Conservation (phyloP, 768 basidiomycete species). For the Cystobasidium ongulense region DNA sequence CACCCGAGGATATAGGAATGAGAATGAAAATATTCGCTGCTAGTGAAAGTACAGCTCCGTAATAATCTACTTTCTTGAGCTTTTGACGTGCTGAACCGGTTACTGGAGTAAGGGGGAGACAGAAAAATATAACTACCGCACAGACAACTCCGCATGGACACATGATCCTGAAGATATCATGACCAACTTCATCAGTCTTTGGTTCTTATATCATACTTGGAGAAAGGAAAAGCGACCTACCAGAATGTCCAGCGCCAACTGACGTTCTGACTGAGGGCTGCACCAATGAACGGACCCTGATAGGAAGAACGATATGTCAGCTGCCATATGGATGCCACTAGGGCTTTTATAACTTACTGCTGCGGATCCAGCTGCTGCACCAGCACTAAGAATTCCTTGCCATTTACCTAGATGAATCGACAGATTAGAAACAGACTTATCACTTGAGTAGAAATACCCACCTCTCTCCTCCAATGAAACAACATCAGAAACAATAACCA, state of each 20-base stretch:
- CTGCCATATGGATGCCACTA: not conserved
- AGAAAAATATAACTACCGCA: not conserved
- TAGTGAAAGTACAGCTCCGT: conserved; percentile 10
- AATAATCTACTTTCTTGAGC: conserved; percentile 26
- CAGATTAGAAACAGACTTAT: conserved; percentile 33
- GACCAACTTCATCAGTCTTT: no score
- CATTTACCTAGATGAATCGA: conserved; percentile 19
- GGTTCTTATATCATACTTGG: not conserved
- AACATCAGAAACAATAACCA: conserved; percentile 44
- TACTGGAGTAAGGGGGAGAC: not conserved
- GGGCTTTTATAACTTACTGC: not conserved
- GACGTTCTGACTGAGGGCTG: not conserved
- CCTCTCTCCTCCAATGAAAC: conserved; percentile 42
- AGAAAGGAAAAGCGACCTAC: not conserved
- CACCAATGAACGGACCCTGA: conserved; percentile 29
- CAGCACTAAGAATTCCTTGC: conserved; percentile 27
- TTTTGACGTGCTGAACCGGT: not conserved
- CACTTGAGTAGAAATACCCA: conserved; percentile 36
- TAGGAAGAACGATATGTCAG: not conserved
- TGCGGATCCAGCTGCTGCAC: not conserved
- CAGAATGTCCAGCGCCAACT: conserved; percentile 29
- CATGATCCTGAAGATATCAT: conserved; percentile 5
- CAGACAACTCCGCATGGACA: not conserved
- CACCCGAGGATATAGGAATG: conserved; percentile 29
- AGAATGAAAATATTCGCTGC: conserved; percentile 30